Percentiles rank a stretch among this genome's conserved stretches.
Conservation (phyloP, 306 rosid species). For the Cucumis cinereus region DNA sequence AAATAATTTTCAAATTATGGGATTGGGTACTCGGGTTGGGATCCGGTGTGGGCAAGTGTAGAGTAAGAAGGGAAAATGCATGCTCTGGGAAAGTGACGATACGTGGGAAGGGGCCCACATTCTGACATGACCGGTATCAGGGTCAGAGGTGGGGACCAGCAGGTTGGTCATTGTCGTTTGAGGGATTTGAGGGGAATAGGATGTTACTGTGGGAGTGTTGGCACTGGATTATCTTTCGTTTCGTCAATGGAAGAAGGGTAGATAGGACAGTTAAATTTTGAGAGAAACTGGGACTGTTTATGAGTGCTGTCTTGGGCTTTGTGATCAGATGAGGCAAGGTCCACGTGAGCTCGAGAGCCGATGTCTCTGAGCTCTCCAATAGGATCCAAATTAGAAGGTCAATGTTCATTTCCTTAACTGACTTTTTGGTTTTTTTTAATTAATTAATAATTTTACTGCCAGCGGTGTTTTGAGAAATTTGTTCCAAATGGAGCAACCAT, state of each 20-base stretch:
- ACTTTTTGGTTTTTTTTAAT: neutral
- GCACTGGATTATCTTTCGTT: neutral
- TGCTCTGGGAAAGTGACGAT: slow-evolving; percentile 20
- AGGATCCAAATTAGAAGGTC: neutral
- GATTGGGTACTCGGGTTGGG: neutral
- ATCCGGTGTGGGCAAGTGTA: slow-evolving; percentile 15
- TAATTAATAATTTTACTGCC: neutral
- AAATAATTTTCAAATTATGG: neutral
- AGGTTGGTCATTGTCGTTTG: slow-evolving; percentile 9
- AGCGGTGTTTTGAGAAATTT: neutral
- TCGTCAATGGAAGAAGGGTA: neutral
- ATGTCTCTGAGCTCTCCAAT: neutral
- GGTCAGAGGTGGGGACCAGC: slow-evolving; percentile 26
- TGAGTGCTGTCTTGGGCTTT: neutral
- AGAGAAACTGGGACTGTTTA: neutral
- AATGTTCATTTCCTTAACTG: neutral
- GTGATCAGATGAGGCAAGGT: neutral
- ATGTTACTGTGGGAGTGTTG: neutral
- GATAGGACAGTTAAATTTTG: neutral
- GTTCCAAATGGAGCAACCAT: slow-evolving; percentile 3
- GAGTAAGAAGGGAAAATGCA: neutral
- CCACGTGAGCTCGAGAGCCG: slow-evolving; percentile 11
- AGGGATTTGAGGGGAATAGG: neutral
- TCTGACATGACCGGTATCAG: neutral
- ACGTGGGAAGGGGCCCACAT: slow-evolving; percentile 6